Percentiles rank a stretch among this genome's conserved stretches.
Conservation (phyloP, 768 basidiomycete species). For the Panellus pusillus region DNA sequence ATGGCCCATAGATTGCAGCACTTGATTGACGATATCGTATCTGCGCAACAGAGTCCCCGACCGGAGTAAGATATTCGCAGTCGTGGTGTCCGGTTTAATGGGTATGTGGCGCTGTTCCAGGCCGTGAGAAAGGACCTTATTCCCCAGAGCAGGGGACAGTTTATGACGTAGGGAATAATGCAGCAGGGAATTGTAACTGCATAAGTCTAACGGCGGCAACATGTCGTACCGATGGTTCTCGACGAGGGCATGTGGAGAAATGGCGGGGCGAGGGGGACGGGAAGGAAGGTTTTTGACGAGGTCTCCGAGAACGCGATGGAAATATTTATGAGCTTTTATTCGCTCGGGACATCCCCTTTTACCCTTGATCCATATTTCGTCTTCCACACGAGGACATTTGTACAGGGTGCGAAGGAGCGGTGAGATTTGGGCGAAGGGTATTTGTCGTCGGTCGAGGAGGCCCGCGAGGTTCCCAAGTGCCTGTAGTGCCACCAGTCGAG, state of each 20-base stretch:
- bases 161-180: conserved; percentile 66
- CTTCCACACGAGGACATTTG: conserved; percentile 40
- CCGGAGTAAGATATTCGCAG: conserved; percentile 62
- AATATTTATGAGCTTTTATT: conserved; percentile 47
- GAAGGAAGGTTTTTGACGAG: conserved; percentile 38
- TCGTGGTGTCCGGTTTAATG: conserved; percentile 46
- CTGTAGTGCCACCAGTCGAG: conserved; percentile 46
- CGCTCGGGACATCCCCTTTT: conserved; percentile 23
- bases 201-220: conserved; percentile 37
- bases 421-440: conserved; percentile 46
- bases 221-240: conserved; percentile 13
- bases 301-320: conserved; percentile 46
- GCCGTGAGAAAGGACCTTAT: conserved; percentile 58
- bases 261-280: conserved; percentile 20
- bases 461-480: conserved; percentile 59
- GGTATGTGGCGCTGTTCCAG: conserved; percentile 37
- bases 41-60: conserved; percentile 51
- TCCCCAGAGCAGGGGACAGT: conserved; percentile 48
- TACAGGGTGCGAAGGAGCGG: conserved; percentile 49
- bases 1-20: conserved; percentile 33
- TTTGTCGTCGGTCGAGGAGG: conserved; percentile 48
- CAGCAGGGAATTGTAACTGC: conserved; percentile 60
- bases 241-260: conserved; percentile 12
- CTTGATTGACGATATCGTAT: conserved; percentile 40
- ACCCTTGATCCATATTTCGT: conserved; percentile 40